Percentiles rank a stretch among this genome's conserved stretches.
Conservation (phyloP, 2,329 filamentous ascomycete genomes). For the Trichoderma hamatum region DNA sequence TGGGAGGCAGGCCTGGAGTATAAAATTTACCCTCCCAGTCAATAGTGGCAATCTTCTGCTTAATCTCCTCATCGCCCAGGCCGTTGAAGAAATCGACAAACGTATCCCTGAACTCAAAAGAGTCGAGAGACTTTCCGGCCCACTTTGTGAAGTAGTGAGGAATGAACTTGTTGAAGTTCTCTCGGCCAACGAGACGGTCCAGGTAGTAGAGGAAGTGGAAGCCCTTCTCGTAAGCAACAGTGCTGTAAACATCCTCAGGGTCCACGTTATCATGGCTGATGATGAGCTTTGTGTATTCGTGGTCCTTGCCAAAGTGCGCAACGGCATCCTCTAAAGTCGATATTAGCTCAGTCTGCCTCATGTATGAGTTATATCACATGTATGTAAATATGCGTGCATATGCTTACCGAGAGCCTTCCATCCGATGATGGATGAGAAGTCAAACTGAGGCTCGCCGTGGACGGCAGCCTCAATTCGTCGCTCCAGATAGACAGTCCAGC, state of each 20-base stretch:
- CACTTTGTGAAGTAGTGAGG: constrained; percentile 90
- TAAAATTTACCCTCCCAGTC: constrained; percentile 94
- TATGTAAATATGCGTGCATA: neutral
- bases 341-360: constrained; percentile 24
- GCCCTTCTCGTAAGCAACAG: constrained; percentile 92
- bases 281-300: constrained; percentile 91
- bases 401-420: constrained; percentile 77
- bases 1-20: constrained; percentile 82
- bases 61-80: constrained; percentile 63
- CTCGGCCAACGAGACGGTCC: constrained; percentile 79
- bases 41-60: constrained; percentile 68
- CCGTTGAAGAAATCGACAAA: constrained; percentile 80
- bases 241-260: constrained; percentile 93
- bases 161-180: constrained; percentile 94
- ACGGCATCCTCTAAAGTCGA: constrained; percentile 68
- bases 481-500: constrained; percentile 95
- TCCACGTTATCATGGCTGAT: constrained; percentile 86
- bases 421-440: constrained; percentile 94
- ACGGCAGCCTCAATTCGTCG: constrained; percentile 76
- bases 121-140: constrained; percentile 85
- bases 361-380: neutral
- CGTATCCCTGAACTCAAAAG: constrained; percentile 89
- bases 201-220: constrained; percentile 93
- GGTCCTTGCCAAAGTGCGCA: constrained; percentile 75
- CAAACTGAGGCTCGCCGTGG: constrained; percentile 82